Percentiles rank a stretch among this genome's conserved stretches.
Evolutionary conservation across 805 yeast genomes (phyloP).

Genomic region (Yarrowia yakushimensis): DNA sequence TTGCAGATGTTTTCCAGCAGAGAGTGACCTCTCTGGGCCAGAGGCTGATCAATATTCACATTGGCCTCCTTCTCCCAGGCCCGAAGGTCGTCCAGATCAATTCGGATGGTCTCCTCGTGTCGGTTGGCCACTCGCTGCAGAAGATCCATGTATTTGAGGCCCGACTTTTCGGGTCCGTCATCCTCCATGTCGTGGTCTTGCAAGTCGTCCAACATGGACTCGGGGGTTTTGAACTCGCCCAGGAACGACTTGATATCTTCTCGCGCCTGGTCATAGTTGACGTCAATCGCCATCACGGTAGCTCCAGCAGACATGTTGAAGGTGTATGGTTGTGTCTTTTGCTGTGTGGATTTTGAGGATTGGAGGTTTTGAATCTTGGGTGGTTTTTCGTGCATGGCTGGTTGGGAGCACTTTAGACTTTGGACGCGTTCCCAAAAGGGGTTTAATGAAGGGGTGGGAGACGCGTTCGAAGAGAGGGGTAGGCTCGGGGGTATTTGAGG

Average conservation of each 20-base stretch:
- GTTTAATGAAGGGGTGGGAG: not conserved
- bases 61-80: slow-evolving; percentile 54
- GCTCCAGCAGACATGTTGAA: slow-evolving; percentile 31
- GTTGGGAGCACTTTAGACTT: slow-evolving; percentile 1
- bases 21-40: slow-evolving; percentile 33
- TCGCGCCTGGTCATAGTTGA: slow-evolving; percentile 67
- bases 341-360: not conserved
- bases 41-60: slow-evolving; percentile 35
- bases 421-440: slow-evolving; percentile 17
- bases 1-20: slow-evolving; percentile 59
- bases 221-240: slow-evolving; percentile 55
- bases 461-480: slow-evolving; percentile 12
- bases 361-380: not conserved
- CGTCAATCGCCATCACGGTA: slow-evolving; percentile 66
- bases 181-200: slow-evolving; percentile 33
- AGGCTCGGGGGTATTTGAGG: not conserved
- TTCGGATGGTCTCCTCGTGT: slow-evolving; percentile 59
- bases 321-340: too few species aligned
- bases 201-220: slow-evolving; percentile 30
- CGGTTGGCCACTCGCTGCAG: slow-evolving; percentile 84
- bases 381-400: slow-evolving; percentile 1
- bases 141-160: slow-evolving; percentile 62
- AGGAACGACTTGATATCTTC: slow-evolving; percentile 62
- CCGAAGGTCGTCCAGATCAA: slow-evolving; percentile 83
- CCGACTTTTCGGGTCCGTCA: slow-evolving; percentile 19